phyloP scores from a whole-genome alignment of 192 early-diverging fungal genomes.

The Entomortierella parvispora region DNA sequence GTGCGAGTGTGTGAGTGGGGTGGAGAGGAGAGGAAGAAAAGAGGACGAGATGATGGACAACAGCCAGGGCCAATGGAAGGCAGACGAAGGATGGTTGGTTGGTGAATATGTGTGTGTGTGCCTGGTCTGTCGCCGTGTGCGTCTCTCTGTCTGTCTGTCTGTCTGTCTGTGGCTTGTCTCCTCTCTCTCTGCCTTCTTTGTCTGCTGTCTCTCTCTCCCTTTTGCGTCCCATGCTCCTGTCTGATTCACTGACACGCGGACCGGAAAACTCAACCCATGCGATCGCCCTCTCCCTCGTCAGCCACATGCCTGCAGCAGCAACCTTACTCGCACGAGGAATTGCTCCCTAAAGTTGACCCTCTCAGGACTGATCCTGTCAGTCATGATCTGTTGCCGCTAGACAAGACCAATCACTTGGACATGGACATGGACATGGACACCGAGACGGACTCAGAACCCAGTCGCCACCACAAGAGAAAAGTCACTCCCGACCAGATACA shows the following conservation, averaged over 20 bases:
- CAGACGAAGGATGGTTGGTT: slow-evolving; percentile 11
- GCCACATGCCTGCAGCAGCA: slow-evolving; percentile 6
- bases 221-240: too few species aligned
- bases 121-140: background rate
- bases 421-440: slow-evolving; percentile 9
- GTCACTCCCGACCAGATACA: too few species aligned
- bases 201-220: background rate
- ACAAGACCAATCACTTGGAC: background rate
- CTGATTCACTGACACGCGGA: too few species aligned
- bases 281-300: slow-evolving; percentile 3
- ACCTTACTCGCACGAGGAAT: background rate
- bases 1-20: background rate
- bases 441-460: background rate
- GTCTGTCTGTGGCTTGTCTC: background rate
- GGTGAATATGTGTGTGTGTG: background rate
- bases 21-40: background rate
- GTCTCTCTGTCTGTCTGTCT: too few species aligned
- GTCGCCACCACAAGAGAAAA: background rate
- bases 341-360: background rate
- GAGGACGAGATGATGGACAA: background rate
- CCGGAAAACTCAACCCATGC: slow-evolving; percentile 8
- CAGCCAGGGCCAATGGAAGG: slow-evolving; percentile 6
- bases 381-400: too few species aligned
- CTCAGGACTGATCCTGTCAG: background rate
- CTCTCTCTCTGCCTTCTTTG: background rate